Conservation (phyloP, 2,329 filamentous ascomycete genomes). For the Daldinia sp. region DNA sequence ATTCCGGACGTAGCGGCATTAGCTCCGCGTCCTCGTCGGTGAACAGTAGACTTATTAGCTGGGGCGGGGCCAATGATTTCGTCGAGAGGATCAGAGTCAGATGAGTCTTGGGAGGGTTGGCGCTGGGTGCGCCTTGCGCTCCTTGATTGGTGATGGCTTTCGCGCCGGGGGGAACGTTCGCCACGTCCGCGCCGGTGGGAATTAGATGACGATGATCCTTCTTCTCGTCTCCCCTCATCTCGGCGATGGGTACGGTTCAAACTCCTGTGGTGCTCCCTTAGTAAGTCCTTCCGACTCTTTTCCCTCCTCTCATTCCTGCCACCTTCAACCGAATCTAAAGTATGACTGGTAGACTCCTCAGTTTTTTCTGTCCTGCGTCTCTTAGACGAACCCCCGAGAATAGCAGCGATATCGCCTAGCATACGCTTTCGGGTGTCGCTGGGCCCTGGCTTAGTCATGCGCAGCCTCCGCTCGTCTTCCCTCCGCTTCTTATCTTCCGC, state of each 20-base stretch:
- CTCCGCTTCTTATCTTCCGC: conserved; percentile 54
- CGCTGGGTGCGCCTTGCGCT: conserved; percentile 6
- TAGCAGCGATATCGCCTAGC: conserved; percentile 67
- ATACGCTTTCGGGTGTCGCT: conserved; percentile 65
- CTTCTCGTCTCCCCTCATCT: conserved; percentile 12
- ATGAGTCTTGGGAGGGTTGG: conserved; percentile 36
- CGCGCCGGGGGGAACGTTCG: conserved; percentile 18
- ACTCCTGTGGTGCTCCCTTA: conserved; percentile 19
- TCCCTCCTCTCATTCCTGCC: conserved; percentile 35
- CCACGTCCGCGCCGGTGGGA: conserved; percentile 20
- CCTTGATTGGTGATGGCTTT: conserved; percentile 8
- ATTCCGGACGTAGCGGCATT: conserved; percentile 71
- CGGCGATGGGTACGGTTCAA: conserved; percentile 22
- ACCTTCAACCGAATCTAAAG: conserved; percentile 18
- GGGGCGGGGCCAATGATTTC: conserved; percentile 80
- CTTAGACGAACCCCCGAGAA: conserved; percentile 57
- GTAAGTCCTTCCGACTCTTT: conserved; percentile 40
- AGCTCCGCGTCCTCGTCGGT: conserved; percentile 75
- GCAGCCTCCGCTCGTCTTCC: conserved; percentile 44
- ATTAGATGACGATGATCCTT: conserved; percentile 21
- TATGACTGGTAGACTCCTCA: conserved; percentile 19
- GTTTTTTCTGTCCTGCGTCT: conserved; percentile 46
- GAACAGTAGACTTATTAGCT: conserved; percentile 54
- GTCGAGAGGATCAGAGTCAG: conserved; percentile 77
- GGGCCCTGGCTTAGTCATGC: conserved; percentile 55